phyloP scores from a whole-genome alignment of 805 yeast species.

The Ogataea henricii region DNA sequence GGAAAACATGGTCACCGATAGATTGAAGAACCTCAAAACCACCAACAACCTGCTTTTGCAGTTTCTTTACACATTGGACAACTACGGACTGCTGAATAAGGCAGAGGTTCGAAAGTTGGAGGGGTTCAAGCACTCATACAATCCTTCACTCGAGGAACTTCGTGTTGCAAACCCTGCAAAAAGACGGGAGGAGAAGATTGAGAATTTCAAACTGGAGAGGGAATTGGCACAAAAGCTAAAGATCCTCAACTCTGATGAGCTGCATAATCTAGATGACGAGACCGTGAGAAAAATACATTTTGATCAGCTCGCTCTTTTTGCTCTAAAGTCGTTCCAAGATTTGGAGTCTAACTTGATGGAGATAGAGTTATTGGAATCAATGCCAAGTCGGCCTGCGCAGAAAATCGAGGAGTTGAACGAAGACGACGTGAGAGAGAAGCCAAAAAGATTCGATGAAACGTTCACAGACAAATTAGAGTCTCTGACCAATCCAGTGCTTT shows the following conservation, averaged over 20 bases:
- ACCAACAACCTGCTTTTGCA: conserved; percentile 47
- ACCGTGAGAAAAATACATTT: conserved; percentile 53
- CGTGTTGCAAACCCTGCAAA: conserved; percentile 40
- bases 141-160: conserved; percentile 45
- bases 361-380: conserved; percentile 55
- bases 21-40: conserved; percentile 38
- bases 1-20: conserved; percentile 36
- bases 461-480: conserved; percentile 67
- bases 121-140: conserved; percentile 39
- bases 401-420: conserved; percentile 9
- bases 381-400: conserved; percentile 35
- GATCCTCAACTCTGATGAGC: conserved; percentile 39
- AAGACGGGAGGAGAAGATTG: conserved; percentile 72
- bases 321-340: conserved; percentile 54
- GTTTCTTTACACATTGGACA: conserved; percentile 46
- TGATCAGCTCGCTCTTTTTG: conserved; percentile 54
- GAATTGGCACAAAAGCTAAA: conserved; percentile 48
- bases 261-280: conserved; percentile 61
- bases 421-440: conserved; percentile 15
- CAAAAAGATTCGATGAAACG: conserved; percentile 38
- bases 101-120: conserved; percentile 42
- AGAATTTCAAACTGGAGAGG: conserved; percentile 61
- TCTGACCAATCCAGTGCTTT: conserved; percentile 52
- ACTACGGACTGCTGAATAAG: conserved; percentile 44
- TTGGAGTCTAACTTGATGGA: conserved; percentile 69